A percentile compares a stretch with the other conserved stretches of the same genome.
Conservation (phyloP, 176 grass and related monocot genomes). For the Phoenix roebelenii region DNA sequence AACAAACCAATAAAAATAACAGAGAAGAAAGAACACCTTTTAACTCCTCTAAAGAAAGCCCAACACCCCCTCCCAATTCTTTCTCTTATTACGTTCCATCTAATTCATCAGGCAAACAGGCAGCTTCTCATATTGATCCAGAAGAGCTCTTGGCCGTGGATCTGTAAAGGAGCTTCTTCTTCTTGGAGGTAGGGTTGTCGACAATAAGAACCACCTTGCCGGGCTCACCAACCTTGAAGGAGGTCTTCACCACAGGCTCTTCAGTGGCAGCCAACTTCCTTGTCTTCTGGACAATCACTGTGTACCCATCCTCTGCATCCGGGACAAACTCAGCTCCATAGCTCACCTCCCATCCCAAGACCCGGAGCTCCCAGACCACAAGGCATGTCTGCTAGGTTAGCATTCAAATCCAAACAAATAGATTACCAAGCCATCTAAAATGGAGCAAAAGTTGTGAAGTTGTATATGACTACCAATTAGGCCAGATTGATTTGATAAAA, state of each 20-base stretch:
- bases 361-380: conserved; percentile 79
- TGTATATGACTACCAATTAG: too few species aligned
- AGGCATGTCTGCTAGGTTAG: conserved; percentile 35
- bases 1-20: conserved; percentile 56
- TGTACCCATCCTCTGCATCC: conserved; percentile 60
- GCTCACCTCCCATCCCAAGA: conserved; percentile 75
- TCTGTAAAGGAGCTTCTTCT: conserved; percentile 94
- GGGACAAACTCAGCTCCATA: conserved; percentile 77
- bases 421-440: neutral
- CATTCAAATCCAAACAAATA: neutral
- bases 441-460: too few species aligned
- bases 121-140: conserved; percentile 20
- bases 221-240: conserved; percentile 56
- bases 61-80: neutral
- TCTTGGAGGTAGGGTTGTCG: conserved; percentile 81
- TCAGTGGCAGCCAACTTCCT: conserved; percentile 64
- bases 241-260: conserved; percentile 72
- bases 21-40: conserved; percentile 12
- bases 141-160: conserved; percentile 62
- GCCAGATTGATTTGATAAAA: neutral
- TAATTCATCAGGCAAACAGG: neutral
- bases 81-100: conserved; percentile 22
- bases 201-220: conserved; percentile 63
- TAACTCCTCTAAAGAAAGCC: too few species aligned
- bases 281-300: conserved; percentile 85